A percentile compares a stretch with the other conserved stretches of the same genome.
Evolutionary conservation across 1,284 basidiomycete genomes (phyloP).

Genomic region (Cystobasidium pallidum): DNA sequence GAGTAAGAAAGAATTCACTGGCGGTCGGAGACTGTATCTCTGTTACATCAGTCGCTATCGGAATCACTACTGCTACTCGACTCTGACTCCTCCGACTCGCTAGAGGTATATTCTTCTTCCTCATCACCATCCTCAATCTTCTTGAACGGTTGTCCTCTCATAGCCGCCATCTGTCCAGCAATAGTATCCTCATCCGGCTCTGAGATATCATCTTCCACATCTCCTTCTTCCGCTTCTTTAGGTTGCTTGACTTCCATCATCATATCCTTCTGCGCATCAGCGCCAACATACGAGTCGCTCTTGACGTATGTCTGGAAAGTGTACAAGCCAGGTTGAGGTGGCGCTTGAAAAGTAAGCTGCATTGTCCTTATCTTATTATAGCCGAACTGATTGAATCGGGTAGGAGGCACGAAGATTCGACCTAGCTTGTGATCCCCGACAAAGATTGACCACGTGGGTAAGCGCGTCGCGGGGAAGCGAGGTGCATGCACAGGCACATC

Average conservation of each 20-base stretch:
- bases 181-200: slow-evolving; percentile 93
- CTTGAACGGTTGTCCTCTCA: slow-evolving; percentile 90
- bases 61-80: slow-evolving; percentile 38
- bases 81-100: slow-evolving; percentile 43
- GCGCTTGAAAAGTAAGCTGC: slow-evolving; percentile 93
- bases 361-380: slow-evolving; percentile 80
- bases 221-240: slow-evolving; percentile 61
- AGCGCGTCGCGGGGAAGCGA: slow-evolving; percentile 80
- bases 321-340: slow-evolving; percentile 78
- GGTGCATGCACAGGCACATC: slow-evolving; percentile 83
- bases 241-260: slow-evolving; percentile 78
- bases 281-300: slow-evolving; percentile 86
- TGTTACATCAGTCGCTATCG: slow-evolving; percentile 23
- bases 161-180: slow-evolving; percentile 96
- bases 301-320: slow-evolving; percentile 85
- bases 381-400: slow-evolving; percentile 65
- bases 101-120: slow-evolving; percentile 58
- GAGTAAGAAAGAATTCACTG: no score
- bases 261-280: slow-evolving; percentile 73
- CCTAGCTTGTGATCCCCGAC: slow-evolving; percentile 89
- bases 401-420: slow-evolving; percentile 86
- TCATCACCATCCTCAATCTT: slow-evolving; percentile 57
- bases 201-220: slow-evolving; percentile 84
- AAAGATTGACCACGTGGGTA: slow-evolving; percentile 83
- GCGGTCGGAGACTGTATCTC: no score